Evolutionary conservation across 805 yeast genomes (phyloP).

Genomic region (Isabelozyma rhagii): DNA sequence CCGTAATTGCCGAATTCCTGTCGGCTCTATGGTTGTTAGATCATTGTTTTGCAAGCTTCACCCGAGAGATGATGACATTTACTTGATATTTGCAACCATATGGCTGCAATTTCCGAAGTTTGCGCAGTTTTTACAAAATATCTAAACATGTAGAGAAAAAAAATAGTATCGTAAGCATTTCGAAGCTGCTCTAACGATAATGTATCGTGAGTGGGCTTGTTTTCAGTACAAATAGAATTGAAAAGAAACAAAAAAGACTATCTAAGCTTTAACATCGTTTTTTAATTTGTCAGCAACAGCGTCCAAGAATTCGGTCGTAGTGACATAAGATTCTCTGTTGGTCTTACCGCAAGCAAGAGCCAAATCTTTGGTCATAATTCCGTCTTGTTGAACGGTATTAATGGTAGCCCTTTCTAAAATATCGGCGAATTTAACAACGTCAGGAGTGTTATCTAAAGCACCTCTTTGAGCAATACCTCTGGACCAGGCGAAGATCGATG

Average conservation of each 20-base stretch:
- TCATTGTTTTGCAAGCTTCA: too few species aligned
- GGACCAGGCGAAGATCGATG: slow-evolving; percentile 85
- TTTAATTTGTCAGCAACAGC: slow-evolving; percentile 66
- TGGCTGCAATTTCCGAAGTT: too few species aligned
- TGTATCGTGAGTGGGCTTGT: too few species aligned
- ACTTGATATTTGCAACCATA: too few species aligned
- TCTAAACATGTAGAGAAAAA: too few species aligned
- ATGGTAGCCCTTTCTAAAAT: slow-evolving; percentile 63
- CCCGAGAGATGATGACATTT: too few species aligned
- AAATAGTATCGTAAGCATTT: too few species aligned
- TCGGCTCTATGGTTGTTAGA: too few species aligned
- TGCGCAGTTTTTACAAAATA: too few species aligned
- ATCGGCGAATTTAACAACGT: slow-evolving; percentile 64
- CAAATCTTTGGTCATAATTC: slow-evolving; percentile 79
- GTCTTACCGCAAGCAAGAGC: slow-evolving; percentile 69
- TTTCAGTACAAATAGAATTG: too few species aligned
- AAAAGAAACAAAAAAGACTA: background rate
- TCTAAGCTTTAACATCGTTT: background rate
- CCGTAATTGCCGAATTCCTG: too few species aligned
- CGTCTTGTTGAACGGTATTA: slow-evolving; percentile 70
- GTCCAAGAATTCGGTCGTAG: slow-evolving; percentile 73
- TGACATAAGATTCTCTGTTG: slow-evolving; percentile 60
- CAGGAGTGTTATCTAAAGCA: slow-evolving; percentile 67
- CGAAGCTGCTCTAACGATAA: too few species aligned
- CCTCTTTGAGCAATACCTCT: slow-evolving; percentile 83